These are phyloP conservation scores for Saccharum hybrid DNA, from an alignment of 202 grass and related monocot species.

Conservation along the genomic window DNA sequence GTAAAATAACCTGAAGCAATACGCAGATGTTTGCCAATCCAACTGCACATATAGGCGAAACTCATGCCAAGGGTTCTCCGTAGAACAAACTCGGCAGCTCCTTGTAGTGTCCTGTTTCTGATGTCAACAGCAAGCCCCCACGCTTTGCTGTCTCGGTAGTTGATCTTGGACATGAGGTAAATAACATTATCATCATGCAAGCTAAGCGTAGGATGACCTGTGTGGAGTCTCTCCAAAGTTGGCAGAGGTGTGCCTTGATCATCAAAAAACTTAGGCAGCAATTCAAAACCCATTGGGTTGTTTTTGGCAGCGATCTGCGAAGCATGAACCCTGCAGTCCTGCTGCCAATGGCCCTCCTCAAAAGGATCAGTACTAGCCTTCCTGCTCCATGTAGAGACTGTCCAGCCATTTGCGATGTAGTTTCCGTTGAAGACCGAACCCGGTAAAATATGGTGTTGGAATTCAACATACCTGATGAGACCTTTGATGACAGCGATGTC, in stretches of 20 bases:
- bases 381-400: background rate
- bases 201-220: background rate
- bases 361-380: too few species aligned
- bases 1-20: too few species aligned
- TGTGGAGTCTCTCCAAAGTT: background rate
- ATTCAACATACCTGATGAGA: constrained; percentile 1
- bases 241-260: background rate
- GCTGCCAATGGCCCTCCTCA: background rate
- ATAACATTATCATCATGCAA: background rate
- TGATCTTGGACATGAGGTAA: constrained; percentile 1
- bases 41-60: too few species aligned
- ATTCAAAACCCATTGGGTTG: background rate
- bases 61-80: too few species aligned
- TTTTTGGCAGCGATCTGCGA: background rate
- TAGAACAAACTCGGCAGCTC: too few species aligned
- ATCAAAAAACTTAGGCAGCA: background rate
- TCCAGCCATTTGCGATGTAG: background rate
- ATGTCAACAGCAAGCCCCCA: background rate
- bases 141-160: background rate
- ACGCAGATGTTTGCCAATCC: too few species aligned
- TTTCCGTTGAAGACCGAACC: too few species aligned
- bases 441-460: background rate
- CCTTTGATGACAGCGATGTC: background rate
- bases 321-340: background rate
- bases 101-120: too few species aligned